Evolutionary conservation across 2,329 filamentous ascomycete genomes (phyloP), one percentile per base, ranked within the genome.

Genomic region (Colletotrichum sp.): DNA sequence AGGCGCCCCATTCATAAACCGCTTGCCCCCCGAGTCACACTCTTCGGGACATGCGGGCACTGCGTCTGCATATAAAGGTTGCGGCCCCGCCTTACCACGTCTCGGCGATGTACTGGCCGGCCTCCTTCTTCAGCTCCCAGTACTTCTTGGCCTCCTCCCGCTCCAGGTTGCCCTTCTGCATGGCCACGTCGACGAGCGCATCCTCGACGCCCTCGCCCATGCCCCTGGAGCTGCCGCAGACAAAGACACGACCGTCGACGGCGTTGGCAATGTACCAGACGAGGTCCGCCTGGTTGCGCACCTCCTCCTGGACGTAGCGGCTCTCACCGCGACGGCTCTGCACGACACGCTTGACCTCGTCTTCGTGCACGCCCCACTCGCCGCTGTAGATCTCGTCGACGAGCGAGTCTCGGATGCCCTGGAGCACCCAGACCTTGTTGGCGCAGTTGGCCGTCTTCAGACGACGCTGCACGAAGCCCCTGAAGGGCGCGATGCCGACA

Each of bases 231-330:
- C 95, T 98, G 66, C 97, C 97, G 84, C 97, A 99, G 75, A 99
- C 97, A 83, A 99, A 99, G 68, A 99, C 93, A 68, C 97, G 93
- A 2, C 97, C 97, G 81, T 99, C 97, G n/a, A 99, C 89, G 3
- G 96, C 93, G 84, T 99, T 99, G 88, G 98, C 95, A 78, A 99
- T 96, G 84, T 95, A 98, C 97, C 97, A 99, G 18, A 99, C 96
- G n/a, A 99, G 90, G 82, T 99, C 97, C 3, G 96, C 95, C 84
- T 99, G 97, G 78, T 95, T 90, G 13, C 92, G 89, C 10, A 99
- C 96, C 85, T 99, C 97, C 81, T 99, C 97, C 83, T 99, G 97
- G 3, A 99, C 97, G 82, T 99, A 99, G 79, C 94, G 93, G 78
- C 95, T 95, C 80, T 96, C 94, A 62, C 94, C 95, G 65, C 89